These are phyloP conservation scores for Naegleria fowleri DNA, from an alignment of 208 protist species.

Conservation along the genomic window DNA sequence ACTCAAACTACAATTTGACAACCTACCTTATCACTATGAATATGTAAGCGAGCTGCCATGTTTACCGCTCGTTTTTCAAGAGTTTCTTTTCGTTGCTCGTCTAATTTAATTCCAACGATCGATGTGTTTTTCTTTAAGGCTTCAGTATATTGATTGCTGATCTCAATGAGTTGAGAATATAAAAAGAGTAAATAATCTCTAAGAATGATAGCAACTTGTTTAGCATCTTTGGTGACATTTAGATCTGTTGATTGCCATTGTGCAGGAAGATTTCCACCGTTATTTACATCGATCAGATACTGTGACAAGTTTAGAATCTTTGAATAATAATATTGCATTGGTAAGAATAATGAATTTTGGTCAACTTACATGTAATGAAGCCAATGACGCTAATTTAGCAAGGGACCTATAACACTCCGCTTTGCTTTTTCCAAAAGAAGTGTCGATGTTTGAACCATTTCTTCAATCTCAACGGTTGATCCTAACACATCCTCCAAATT, in stretches of 20 bases:
- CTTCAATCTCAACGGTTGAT: background rate
- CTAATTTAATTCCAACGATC: background rate
- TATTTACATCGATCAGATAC: background rate
- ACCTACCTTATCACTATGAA: background rate
- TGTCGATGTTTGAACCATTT: background rate
- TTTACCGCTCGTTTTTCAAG: background rate
- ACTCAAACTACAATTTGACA: no score
- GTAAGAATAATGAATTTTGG: no score
- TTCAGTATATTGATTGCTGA: background rate
- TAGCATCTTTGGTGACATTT: background rate
- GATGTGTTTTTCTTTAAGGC: background rate
- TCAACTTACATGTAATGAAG: background rate
- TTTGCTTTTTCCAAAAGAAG: background rate
- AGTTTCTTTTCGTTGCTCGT: background rate
- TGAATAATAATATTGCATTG: no score
- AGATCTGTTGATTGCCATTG: background rate
- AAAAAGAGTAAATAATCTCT: slow-evolving; percentile 4
- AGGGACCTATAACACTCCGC: slow-evolving; percentile 13
- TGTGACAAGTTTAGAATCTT: background rate
- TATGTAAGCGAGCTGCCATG: background rate
- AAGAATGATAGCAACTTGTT: background rate
- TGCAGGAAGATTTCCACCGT: background rate
- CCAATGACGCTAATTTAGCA: background rate
- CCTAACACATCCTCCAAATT: background rate
- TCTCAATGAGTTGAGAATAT: background rate